These are phyloP conservation scores for Pyrus communis DNA, from an alignment of 306 rosid genomes.

Conservation along the genomic window DNA sequence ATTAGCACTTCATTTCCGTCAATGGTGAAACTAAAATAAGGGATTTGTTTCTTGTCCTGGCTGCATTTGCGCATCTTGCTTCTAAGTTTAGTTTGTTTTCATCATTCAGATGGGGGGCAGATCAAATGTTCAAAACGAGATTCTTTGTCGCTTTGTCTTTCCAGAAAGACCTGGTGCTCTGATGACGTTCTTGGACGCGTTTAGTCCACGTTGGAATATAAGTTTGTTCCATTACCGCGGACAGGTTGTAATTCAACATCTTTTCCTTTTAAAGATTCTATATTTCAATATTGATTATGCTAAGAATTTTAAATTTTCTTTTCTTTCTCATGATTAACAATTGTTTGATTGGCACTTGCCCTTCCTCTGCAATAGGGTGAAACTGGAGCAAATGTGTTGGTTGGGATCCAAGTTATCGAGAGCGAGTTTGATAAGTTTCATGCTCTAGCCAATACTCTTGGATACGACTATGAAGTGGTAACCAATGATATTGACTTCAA, in stretches of 20 bases:
- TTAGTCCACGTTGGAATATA: conserved; percentile 96
- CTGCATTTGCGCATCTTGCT: not conserved
- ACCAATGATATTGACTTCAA: conserved; percentile 44
- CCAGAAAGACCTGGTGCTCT: conserved; percentile 96
- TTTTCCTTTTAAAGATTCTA: not conserved
- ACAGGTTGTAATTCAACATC: conserved; percentile 36
- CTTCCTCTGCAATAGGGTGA: conserved; percentile 53
- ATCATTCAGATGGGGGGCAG: conserved; percentile 77
- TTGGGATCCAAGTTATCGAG: conserved; percentile 65
- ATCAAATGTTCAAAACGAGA: conserved; percentile 51
- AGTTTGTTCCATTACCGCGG: conserved; percentile 81
- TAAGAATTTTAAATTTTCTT: not conserved
- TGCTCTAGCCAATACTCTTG: conserved; percentile 40
- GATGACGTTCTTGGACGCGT: conserved; percentile 73
- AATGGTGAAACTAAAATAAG: too few species aligned
- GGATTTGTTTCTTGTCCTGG: not conserved
- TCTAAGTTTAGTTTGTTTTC: conserved; percentile 19
- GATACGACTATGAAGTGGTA: conserved; percentile 65
- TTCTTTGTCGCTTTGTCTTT: conserved; percentile 77
- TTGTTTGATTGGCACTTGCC: not conserved
- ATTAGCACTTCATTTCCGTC: too few species aligned
- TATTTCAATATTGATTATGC: not conserved
- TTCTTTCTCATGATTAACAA: not conserved
- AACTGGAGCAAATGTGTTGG: conserved; percentile 75
- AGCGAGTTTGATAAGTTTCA: conserved; percentile 61